Conservation (phyloP, 495 filamentous ascomycete genomes). For the Podospora sp. region DNA sequence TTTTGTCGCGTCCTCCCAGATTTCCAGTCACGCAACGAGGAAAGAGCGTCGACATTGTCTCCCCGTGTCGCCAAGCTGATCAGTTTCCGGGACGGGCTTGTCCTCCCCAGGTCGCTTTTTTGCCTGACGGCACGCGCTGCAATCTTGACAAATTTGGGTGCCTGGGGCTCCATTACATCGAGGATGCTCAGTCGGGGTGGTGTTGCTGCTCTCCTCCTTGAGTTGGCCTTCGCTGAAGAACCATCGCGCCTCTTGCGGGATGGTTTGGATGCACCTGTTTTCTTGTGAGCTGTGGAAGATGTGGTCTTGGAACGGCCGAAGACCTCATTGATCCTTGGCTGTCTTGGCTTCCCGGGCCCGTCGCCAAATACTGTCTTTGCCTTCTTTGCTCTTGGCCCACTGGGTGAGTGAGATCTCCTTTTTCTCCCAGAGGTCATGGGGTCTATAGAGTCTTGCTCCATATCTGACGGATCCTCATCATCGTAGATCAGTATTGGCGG, state of each 20-base stretch:
- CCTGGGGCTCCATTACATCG: slow-evolving; percentile 63
- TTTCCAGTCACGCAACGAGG: slow-evolving; percentile 73
- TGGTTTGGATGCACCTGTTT: not conserved
- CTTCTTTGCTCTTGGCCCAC: slow-evolving; percentile 19
- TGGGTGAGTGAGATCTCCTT: slow-evolving; percentile 30
- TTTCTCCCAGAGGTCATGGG: slow-evolving; percentile 52
- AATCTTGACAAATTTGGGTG: slow-evolving; percentile 76
- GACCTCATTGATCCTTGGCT: slow-evolving; percentile 51
- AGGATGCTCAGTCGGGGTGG: slow-evolving; percentile 68
- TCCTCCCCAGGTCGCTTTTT: slow-evolving; percentile 65
- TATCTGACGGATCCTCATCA: slow-evolving; percentile 45
- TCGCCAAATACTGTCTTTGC: slow-evolving; percentile 38
- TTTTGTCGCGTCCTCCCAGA: slow-evolving; percentile 64
- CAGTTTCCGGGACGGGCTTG: slow-evolving; percentile 73
- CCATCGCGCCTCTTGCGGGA: not conserved
- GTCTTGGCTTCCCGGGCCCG: slow-evolving; percentile 31
- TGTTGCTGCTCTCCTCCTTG: slow-evolving; percentile 31
- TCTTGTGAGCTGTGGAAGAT: slow-evolving; percentile 4
- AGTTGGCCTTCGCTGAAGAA: not conserved
- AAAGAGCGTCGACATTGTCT: slow-evolving; percentile 77
- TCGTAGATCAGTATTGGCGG: slow-evolving; percentile 23
- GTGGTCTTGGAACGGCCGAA: slow-evolving; percentile 37
- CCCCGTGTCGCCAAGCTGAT: slow-evolving; percentile 68
- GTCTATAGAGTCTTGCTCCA: slow-evolving; percentile 59
- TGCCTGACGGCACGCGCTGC: slow-evolving; percentile 71